Conservation (phyloP, 176 grass and related monocot genomes). For the Leersia perrieri region DNA sequence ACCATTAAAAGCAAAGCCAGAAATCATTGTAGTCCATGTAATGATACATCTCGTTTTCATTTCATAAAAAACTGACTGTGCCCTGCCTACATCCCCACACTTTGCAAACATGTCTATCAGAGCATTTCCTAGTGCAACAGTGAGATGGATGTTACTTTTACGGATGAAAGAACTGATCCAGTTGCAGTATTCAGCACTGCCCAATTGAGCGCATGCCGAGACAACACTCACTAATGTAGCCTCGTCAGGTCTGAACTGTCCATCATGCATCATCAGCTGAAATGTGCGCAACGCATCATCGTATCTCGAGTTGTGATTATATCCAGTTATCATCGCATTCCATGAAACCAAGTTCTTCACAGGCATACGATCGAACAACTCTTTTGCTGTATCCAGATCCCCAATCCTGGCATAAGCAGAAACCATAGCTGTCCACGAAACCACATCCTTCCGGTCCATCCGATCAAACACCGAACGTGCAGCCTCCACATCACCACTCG, state of each 20-base stretch:
- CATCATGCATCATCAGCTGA: conserved; percentile 48
- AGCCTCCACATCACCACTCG: not conserved
- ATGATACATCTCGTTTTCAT: conserved; percentile 42
- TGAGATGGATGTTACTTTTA: conserved; percentile 28
- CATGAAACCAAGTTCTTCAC: conserved; percentile 44
- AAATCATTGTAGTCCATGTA: conserved; percentile 66
- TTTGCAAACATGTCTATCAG: conserved; percentile 59
- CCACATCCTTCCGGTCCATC: conserved; percentile 49
- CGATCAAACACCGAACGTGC: conserved; percentile 27
- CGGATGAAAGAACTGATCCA: conserved; percentile 51
- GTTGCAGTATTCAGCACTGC: conserved; percentile 44
- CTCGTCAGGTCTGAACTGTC: conserved; percentile 39
- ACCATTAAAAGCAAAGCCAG: conserved; percentile 54
- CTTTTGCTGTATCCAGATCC: conserved; percentile 36
- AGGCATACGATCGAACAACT: conserved; percentile 47
- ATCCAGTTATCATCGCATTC: conserved; percentile 44
- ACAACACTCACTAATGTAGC: conserved; percentile 45
- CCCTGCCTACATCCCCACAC: conserved; percentile 47
- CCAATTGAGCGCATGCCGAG: conserved; percentile 39
- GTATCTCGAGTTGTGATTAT: conserved; percentile 51
- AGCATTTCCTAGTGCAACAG: conserved; percentile 49
- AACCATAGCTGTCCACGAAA: conserved; percentile 46
- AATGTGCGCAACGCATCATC: conserved; percentile 41
- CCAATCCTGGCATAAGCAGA: conserved; percentile 47
- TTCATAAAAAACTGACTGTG: conserved; percentile 28